Conservation (phyloP, 805 yeast genomes). For the Danielia reshetovae region DNA sequence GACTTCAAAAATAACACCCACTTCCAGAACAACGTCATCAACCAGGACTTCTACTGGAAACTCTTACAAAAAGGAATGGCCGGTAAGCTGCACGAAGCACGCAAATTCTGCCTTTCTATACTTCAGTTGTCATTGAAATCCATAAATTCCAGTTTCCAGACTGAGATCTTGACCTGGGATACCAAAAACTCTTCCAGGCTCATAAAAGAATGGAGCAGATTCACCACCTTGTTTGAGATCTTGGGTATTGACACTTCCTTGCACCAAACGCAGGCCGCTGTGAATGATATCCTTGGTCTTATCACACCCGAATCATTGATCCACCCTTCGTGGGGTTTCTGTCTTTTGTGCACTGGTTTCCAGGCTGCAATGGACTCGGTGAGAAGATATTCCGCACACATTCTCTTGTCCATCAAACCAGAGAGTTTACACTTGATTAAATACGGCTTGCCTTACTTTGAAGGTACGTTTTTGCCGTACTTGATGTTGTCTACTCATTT, state of each 20-base stretch:
- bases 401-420: conserved; percentile 51
- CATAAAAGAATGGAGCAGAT: conserved; percentile 64
- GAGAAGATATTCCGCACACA: conserved; percentile 53
- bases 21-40: conserved; percentile 26
- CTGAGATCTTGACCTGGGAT: conserved; percentile 45
- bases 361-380: conserved; percentile 76
- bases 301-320: conserved; percentile 49
- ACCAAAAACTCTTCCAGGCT: conserved; percentile 16
- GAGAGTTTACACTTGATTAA: conserved; percentile 37
- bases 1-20: conserved; percentile 9
- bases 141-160: conserved; percentile 30
- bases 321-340: conserved; percentile 67
- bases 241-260: conserved; percentile 80
- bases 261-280: conserved; percentile 81
- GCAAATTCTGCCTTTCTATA: conserved; percentile 66
- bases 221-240: conserved; percentile 71
- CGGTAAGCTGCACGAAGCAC: conserved; percentile 56
- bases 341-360: conserved; percentile 72
- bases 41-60: conserved; percentile 43
- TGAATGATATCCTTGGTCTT: conserved; percentile 53
- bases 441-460: conserved; percentile 42
- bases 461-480: conserved; percentile 49
- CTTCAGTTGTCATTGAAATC: conserved; percentile 56
- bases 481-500: conserved; percentile 64
- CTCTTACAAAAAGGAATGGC: conserved; percentile 53